Evolutionary conservation across 2,329 filamentous ascomycete species (phyloP).

Genomic region (Tolypocladium guangdongense): DNA sequence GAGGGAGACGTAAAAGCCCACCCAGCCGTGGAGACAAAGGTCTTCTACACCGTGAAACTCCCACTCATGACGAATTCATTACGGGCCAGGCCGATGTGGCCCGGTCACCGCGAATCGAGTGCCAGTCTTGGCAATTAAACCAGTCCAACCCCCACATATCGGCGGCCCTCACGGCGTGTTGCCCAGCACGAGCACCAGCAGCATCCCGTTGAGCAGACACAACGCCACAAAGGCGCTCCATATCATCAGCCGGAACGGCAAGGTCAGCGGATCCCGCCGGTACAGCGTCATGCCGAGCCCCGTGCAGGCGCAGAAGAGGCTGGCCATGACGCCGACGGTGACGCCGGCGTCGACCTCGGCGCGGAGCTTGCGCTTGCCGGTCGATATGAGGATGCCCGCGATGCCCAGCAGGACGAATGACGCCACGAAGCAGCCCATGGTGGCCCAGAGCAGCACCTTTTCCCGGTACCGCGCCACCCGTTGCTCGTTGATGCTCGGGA

Average conservation of each 20-base stretch:
- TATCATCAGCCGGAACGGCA: conserved; percentile 31
- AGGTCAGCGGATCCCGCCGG: conserved; percentile 31
- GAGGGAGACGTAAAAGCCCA: neutral
- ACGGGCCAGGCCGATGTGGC: no score
- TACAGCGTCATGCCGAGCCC: conserved; percentile 49
- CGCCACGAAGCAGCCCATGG: conserved; percentile 42
- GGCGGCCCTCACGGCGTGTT: conserved; percentile 19
- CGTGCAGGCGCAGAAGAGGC: conserved; percentile 51
- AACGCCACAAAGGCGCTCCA: conserved; percentile 24
- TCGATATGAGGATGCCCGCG: conserved; percentile 52
- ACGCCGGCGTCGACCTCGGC: conserved; percentile 67
- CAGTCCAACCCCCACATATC: neutral
- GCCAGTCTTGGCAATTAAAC: neutral
- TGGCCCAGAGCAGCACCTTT: conserved; percentile 41
- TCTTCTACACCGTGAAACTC: neutral
- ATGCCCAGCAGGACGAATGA: conserved; percentile 55
- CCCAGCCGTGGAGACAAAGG: neutral
- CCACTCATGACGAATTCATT: neutral
- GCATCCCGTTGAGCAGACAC: conserved; percentile 32
- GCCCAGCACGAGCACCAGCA: conserved; percentile 29
- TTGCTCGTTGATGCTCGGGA: conserved; percentile 42
- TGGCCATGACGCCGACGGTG: conserved; percentile 56
- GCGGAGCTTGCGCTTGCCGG: conserved; percentile 55
- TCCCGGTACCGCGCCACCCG: conserved; percentile 40
- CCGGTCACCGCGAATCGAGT: no score